A percentile compares a stretch with the other conserved stretches of the same genome.
These are phyloP conservation scores for Phytophthora melonis DNA, from an alignment of 352 stramenopile species.

Conservation along the genomic window DNA sequence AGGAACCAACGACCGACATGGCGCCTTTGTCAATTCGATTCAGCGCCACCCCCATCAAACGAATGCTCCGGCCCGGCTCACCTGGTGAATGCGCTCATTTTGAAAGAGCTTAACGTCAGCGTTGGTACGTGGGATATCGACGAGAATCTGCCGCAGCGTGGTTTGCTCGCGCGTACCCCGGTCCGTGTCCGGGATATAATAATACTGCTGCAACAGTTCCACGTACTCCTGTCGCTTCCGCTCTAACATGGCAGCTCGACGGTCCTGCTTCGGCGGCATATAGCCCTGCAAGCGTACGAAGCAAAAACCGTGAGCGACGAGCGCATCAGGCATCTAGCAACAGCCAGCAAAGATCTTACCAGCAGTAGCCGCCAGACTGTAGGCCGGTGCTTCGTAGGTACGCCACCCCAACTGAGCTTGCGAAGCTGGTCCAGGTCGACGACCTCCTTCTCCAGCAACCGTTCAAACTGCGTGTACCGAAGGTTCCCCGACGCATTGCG, in stretches of 20 bases:
- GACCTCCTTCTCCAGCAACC: conserved; percentile 73
- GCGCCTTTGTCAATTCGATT: conserved; percentile 3
- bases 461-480: conserved; percentile 79
- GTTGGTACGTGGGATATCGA: conserved; percentile 99
- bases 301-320: background rate
- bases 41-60: background rate
- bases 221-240: conserved; percentile 97
- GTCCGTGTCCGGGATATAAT: conserved; percentile 96
- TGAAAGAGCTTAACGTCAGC: conserved; percentile 98
- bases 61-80: conserved; percentile 22
- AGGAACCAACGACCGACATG: conserved; percentile 6
- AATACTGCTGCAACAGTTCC: conserved; percentile 96
- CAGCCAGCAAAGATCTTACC: conserved; percentile 45
- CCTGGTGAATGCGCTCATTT: conserved; percentile 92
- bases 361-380: conserved; percentile 97
- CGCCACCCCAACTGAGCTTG: conserved; percentile 92
- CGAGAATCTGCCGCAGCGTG: conserved; percentile 96
- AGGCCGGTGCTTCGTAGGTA: conserved; percentile 86
- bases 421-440: conserved; percentile 93
- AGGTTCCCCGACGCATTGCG: conserved; percentile 76
- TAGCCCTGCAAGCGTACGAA: conserved; percentile 94
- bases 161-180: conserved; percentile 96
- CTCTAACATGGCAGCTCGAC: conserved; percentile 90
- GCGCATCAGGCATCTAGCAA: background rate
- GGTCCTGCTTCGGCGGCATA: conserved; percentile 95